Conservation (phyloP, 495 filamentous ascomycete species). For the Aspergillus indologenus region DNA sequence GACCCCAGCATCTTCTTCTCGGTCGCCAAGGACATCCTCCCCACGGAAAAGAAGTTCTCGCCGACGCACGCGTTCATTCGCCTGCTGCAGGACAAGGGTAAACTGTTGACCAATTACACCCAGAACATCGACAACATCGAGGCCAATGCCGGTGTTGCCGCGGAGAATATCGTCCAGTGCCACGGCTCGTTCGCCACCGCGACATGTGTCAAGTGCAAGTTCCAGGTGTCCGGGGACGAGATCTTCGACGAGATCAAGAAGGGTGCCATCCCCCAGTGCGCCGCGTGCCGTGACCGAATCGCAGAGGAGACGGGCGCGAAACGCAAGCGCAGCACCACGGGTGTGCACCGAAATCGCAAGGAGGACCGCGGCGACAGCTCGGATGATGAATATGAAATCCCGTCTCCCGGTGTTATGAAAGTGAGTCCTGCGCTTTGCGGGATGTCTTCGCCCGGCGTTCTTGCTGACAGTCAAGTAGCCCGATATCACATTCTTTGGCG, state of each 20-base stretch:
- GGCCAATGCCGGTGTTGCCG: conserved; percentile 73
- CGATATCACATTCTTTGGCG: conserved; percentile 91
- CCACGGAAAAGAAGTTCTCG: conserved; percentile 67
- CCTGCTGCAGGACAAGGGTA: conserved; percentile 86
- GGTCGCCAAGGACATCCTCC: conserved; percentile 86
- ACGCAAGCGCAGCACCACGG: conserved; percentile 70
- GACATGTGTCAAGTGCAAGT: conserved; percentile 78
- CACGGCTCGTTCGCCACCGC: conserved; percentile 95
- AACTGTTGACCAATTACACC: conserved; percentile 93
- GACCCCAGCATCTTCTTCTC: conserved; percentile 91
- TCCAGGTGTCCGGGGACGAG: conserved; percentile 68
- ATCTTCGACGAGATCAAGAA: conserved; percentile 78
- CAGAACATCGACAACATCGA: conserved; percentile 99
- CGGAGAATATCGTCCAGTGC: conserved; percentile 89
- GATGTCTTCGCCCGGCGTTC: not conserved
- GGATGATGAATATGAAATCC: conserved; percentile 68
- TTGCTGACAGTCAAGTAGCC: conserved; percentile 45
- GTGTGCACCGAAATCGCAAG: conserved; percentile 50
- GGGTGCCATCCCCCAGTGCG: conserved; percentile 62
- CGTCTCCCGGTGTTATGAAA: conserved; percentile 88
- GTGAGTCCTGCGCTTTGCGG: conserved; percentile 26
- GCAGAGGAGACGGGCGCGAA: conserved; percentile 55
- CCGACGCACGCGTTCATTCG: conserved; percentile 94
- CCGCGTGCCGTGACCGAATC: conserved; percentile 38
- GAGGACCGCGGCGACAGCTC: conserved; percentile 58